phyloP scores from a whole-genome alignment of 306 rosid species.

The Cyamopsis tetragonoloba region DNA sequence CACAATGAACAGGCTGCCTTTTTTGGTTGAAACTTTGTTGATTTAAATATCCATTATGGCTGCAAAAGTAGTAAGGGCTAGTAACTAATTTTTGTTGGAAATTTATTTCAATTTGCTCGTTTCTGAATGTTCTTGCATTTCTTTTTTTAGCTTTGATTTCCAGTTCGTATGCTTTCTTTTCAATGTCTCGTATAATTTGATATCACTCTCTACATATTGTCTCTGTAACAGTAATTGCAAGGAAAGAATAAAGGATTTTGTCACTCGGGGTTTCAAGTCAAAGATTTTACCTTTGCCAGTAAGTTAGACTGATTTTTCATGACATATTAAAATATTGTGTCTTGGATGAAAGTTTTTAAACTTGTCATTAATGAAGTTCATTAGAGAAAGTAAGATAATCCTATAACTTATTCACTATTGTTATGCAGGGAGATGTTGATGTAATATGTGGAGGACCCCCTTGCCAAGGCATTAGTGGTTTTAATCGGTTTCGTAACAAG shows the following conservation, averaged over 20 bases:
- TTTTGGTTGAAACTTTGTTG: background rate
- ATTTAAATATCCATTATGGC: too few relatives aligned
- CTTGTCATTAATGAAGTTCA: too few relatives aligned
- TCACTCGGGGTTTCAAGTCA: constrained; percentile 37
- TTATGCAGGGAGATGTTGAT: constrained; percentile 61
- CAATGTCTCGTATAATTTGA: too few relatives aligned
- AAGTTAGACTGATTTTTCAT: constrained; percentile 19
- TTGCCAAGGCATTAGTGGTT: constrained; percentile 93
- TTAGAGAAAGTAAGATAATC: too few relatives aligned
- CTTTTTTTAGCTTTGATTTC: too few relatives aligned
- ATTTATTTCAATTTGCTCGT: too few relatives aligned
- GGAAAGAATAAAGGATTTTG: constrained; percentile 44
- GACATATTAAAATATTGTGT: background rate
- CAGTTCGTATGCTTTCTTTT: too few relatives aligned
- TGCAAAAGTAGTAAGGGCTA: too few relatives aligned
- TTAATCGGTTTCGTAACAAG: constrained; percentile 63
- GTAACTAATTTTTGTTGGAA: too few relatives aligned
- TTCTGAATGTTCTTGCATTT: too few relatives aligned
- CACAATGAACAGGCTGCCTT: background rate
- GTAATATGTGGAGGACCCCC: constrained; percentile 94
- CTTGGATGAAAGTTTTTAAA: background rate
- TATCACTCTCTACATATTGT: background rate
- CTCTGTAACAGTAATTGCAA: constrained; percentile 49
- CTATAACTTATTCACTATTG: too few relatives aligned
- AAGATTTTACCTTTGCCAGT: constrained; percentile 68